A percentile compares a stretch with the other conserved stretches of the same genome.
These are phyloP conservation scores for Dactylonectria macrodidyma DNA, from an alignment of 2,329 filamentous ascomycete species.

Conservation along the genomic window DNA sequence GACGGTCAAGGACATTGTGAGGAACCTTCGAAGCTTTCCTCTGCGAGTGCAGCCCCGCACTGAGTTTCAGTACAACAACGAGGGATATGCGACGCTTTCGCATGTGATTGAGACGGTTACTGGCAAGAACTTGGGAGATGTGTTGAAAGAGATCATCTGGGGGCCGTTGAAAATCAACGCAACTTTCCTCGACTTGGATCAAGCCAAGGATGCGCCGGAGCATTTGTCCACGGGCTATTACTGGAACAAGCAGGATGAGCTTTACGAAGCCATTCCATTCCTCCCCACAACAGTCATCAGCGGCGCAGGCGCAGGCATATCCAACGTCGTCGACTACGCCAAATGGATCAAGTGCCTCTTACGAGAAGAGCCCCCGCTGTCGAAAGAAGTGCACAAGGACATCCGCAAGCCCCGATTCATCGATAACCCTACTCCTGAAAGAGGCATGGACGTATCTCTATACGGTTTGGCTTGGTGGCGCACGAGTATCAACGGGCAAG, in stretches of 20 bases:
- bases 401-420: conserved; percentile 52
- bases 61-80: conserved; percentile 64
- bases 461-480: conserved; percentile 52
- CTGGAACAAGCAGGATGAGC: conserved; percentile 50
- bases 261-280: conserved; percentile 46
- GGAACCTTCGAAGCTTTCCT: conserved; percentile 62
- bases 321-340: conserved; percentile 64
- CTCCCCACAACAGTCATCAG: conserved; percentile 47
- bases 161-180: conserved; percentile 62
- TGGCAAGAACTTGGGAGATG: conserved; percentile 54
- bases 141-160: conserved; percentile 60
- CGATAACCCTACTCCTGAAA: conserved; percentile 32
- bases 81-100: conserved; percentile 62
- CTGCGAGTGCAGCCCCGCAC: conserved; percentile 60
- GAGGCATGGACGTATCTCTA: conserved; percentile 36
- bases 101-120: conserved; percentile 62
- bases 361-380: conserved; percentile 42
- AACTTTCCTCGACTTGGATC: conserved; percentile 52
- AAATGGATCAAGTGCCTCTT: conserved; percentile 67
- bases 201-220: conserved; percentile 43
- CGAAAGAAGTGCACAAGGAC: conserved; percentile 43
- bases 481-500: conserved; percentile 43
- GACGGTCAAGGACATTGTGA: conserved; percentile 54
- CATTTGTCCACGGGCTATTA: conserved; percentile 60
- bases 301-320: conserved; percentile 60